These are phyloP conservation scores for Epichloe elymi DNA, from an alignment of 2,329 filamentous ascomycete species.

Conservation along the genomic window DNA sequence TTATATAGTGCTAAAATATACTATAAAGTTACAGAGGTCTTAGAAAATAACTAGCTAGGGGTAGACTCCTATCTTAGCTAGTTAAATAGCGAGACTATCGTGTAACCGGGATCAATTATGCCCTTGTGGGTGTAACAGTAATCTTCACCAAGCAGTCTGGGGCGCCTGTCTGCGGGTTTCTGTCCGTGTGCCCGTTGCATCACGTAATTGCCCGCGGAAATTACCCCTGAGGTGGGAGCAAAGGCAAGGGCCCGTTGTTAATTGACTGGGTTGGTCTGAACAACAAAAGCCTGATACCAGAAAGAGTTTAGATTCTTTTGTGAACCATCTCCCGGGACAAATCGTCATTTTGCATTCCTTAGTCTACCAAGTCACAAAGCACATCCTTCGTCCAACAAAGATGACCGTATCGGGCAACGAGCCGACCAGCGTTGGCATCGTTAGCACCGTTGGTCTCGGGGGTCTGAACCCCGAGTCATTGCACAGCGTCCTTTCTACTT, in stretches of 20 bases:
- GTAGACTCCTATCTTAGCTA: too few species aligned
- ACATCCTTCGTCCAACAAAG: not conserved
- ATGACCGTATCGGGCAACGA: not conserved
- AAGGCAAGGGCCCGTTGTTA: too few species aligned
- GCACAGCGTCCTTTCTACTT: not conserved
- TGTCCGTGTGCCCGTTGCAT: not conserved
- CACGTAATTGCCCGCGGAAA: too few species aligned
- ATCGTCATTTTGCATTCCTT: not conserved
- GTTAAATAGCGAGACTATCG: too few species aligned
- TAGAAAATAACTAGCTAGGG: too few species aligned
- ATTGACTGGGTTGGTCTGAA: too few species aligned
- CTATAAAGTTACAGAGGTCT: too few species aligned
- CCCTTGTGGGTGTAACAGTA: too few species aligned
- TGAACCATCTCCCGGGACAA: not conserved
- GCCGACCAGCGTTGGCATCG: slow-evolving; percentile 3
- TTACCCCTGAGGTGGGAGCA: too few species aligned
- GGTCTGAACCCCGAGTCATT: not conserved
- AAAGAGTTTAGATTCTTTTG: not conserved
- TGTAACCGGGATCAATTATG: too few species aligned
- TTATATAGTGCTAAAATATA: too few species aligned
- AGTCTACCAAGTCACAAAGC: not conserved
- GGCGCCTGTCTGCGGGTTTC: not conserved
- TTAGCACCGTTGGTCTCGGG: slow-evolving; percentile 1
- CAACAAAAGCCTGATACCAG: not conserved
- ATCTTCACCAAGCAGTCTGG: not conserved